phyloP scores from a whole-genome alignment of 2,329 filamentous ascomycete species.

The Penicillium sp. region DNA sequence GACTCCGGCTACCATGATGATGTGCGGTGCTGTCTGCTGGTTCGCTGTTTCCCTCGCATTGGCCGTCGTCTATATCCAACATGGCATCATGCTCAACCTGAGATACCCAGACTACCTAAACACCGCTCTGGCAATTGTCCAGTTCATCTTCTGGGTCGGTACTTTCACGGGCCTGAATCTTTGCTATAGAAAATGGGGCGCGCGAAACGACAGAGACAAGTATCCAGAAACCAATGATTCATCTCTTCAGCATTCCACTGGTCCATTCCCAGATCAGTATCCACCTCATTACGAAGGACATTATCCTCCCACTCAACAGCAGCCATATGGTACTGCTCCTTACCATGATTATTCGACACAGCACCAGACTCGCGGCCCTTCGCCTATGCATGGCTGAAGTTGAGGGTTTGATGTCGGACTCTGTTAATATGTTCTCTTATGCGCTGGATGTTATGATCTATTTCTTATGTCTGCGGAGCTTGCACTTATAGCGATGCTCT shows the following conservation, averaged over 20 bases:
- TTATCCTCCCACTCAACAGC: background rate
- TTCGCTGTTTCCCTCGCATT: conserved; percentile 16
- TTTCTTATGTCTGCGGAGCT: background rate
- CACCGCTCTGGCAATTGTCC: conserved; percentile 5
- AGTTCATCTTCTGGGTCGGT: conserved; percentile 22
- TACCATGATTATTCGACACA: background rate
- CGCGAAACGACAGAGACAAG: conserved; percentile 7
- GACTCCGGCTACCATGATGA: conserved; percentile 16
- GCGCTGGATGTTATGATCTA: background rate
- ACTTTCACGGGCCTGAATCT: conserved; percentile 22
- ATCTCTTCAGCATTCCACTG: background rate
- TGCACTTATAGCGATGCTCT: background rate
- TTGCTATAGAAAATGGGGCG: conserved; percentile 22
- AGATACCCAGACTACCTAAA: conserved; percentile 13
- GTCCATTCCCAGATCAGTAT: background rate
- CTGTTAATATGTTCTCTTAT: background rate
- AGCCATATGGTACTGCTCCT: background rate
- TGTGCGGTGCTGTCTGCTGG: conserved; percentile 18
- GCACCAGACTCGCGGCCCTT: background rate
- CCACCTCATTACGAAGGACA: background rate
- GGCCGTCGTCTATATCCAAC: conserved; percentile 16
- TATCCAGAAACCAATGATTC: background rate
- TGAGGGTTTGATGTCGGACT: background rate
- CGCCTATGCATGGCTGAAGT: background rate
- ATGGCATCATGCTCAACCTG: background rate